These are phyloP conservation scores for Boletus bicolor DNA, from an alignment of 768 basidiomycete genomes.

Conservation along the genomic window DNA sequence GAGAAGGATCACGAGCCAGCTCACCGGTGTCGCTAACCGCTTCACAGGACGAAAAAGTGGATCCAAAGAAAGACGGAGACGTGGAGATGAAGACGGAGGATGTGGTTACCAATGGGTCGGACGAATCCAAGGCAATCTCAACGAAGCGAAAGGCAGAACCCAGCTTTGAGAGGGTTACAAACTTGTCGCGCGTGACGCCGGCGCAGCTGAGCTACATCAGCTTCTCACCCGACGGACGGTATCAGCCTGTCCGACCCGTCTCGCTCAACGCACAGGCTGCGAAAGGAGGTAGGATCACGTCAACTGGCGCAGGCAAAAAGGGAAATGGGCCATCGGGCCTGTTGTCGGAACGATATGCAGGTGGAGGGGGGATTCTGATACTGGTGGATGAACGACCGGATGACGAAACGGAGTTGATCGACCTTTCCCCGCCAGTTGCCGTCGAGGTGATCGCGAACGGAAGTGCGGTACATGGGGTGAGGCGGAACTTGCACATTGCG, in stretches of 20 bases:
- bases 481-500: constrained; percentile 51
- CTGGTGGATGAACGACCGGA: constrained; percentile 70
- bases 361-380: constrained; percentile 87
- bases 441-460: constrained; percentile 20
- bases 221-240: constrained; percentile 77
- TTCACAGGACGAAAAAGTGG: constrained; percentile 52
- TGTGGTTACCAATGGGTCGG: constrained; percentile 51
- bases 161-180: constrained; percentile 67
- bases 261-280: constrained; percentile 40
- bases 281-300: constrained; percentile 34
- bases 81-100: constrained; percentile 80
- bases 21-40: constrained; percentile 14
- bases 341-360: constrained; percentile 60
- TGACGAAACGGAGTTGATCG: constrained; percentile 73
- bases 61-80: constrained; percentile 57
- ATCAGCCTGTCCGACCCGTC: constrained; percentile 85
- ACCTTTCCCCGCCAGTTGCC: constrained; percentile 44
- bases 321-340: constrained; percentile 31
- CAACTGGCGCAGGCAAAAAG: constrained; percentile 28
- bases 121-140: constrained; percentile 49
- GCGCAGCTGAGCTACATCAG: constrained; percentile 81
- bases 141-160: constrained; percentile 71
- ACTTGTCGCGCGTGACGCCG: constrained; percentile 91
- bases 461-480: constrained; percentile 25
- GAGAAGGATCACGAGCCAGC: constrained; percentile 26